Conservation (phyloP, 441 rosid genomes). For the Gossypium trilobum region DNA sequence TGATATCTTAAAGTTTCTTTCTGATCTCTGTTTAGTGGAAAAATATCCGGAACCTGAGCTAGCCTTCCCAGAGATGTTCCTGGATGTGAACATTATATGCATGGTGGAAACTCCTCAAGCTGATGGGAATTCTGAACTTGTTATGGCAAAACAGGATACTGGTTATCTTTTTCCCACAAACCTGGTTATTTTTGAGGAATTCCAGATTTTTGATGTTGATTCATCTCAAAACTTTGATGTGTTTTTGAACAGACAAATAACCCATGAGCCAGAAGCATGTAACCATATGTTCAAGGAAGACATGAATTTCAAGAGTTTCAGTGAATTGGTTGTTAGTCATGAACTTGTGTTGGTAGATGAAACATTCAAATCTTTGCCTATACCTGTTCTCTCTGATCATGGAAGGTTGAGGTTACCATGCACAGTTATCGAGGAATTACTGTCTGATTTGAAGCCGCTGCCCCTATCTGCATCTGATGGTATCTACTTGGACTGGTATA, state of each 20-base stretch:
- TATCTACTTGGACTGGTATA: conserved; percentile 84
- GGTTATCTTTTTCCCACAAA: conserved; percentile 22
- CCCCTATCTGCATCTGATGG: conserved; percentile 59
- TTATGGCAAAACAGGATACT: conserved; percentile 21
- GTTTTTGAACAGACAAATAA: conserved; percentile 33
- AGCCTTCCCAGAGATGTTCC: conserved; percentile 22
- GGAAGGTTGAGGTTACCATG: conserved; percentile 33
- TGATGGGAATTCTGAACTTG: conserved; percentile 24
- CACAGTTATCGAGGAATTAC: conserved; percentile 33
- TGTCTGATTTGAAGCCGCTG: conserved; percentile 38
- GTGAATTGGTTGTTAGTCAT: conserved; percentile 58
- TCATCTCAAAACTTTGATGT: conserved; percentile 35
- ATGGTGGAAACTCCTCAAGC: conserved; percentile 32
- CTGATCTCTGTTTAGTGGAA: conserved; percentile 36
- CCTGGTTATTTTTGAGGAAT: conserved; percentile 48
- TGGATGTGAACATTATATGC: conserved; percentile 38
- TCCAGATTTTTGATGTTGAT: conserved; percentile 40
- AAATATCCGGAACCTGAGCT: conserved; percentile 35
- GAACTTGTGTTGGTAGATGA: conserved; percentile 73
- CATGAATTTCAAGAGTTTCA: conserved; percentile 53
- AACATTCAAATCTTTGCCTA: conserved; percentile 67
- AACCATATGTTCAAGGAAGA: conserved; percentile 45
- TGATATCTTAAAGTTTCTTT: conserved; percentile 37
- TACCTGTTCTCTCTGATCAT: conserved; percentile 48
- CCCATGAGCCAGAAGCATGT: conserved; percentile 38